These are phyloP conservation scores for Solanum aculeatissimum DNA, from an alignment of 305 asterid genomes.

Conservation along the genomic window DNA sequence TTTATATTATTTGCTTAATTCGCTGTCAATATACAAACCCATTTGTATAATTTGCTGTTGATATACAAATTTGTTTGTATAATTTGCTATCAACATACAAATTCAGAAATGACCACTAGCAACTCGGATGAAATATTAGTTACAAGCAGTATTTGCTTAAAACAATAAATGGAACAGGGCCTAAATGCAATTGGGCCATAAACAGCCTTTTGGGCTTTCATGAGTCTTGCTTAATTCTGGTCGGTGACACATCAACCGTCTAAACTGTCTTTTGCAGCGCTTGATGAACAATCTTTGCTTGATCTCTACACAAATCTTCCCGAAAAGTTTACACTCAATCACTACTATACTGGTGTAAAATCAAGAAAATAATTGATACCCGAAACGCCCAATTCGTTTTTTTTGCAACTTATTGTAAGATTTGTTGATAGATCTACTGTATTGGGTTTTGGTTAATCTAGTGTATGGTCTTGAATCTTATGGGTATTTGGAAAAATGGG, in stretches of 20 bases:
- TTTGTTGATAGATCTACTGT: background rate
- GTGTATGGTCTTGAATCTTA: background rate
- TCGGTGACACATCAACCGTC: background rate
- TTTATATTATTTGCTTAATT: too few species aligned
- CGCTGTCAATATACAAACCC: too few species aligned
- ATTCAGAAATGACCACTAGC: too few species aligned
- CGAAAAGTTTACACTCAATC: background rate
- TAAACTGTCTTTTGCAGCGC: background rate
- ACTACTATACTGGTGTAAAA: background rate
- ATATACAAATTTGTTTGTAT: too few species aligned
- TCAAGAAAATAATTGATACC: background rate
- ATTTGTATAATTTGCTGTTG: too few species aligned
- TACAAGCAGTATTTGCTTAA: too few species aligned
- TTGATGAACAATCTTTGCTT: background rate
- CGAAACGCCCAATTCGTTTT: background rate
- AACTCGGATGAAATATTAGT: too few species aligned
- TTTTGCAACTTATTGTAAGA: background rate
- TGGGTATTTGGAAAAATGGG: conserved; percentile 10
- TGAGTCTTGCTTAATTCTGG: background rate
- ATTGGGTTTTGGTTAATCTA: background rate
- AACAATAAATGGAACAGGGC: background rate
- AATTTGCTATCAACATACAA: too few species aligned
- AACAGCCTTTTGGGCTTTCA: background rate
- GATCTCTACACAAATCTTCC: background rate
- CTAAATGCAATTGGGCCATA: background rate